A percentile compares a stretch with the other conserved stretches of the same genome.
phyloP scores from a whole-genome alignment of 306 rosid genomes.

The Leucaena leucocephala region DNA sequence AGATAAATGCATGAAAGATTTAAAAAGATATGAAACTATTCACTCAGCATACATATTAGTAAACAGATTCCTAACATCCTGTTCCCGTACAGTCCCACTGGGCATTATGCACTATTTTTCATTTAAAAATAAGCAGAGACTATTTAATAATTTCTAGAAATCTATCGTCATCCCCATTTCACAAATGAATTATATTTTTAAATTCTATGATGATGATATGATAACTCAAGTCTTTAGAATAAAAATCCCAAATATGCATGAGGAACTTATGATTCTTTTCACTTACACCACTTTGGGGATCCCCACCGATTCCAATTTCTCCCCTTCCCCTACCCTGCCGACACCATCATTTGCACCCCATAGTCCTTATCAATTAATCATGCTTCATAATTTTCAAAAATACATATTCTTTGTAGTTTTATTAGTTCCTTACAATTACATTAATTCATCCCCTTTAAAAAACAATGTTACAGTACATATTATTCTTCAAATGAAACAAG shows the following conservation, averaged over 20 bases:
- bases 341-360: not conserved
- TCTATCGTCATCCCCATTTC: constrained; percentile 5
- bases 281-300: constrained; percentile 1
- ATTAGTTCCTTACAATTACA: constrained; percentile 21
- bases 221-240: not conserved
- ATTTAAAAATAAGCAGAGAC: constrained; percentile 10
- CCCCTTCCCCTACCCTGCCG: not conserved
- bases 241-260: constrained; percentile 13
- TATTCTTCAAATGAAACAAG: not conserved
- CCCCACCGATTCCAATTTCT: constrained; percentile 2
- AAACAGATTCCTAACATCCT: constrained; percentile 1
- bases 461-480: not conserved
- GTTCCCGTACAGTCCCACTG: not conserved
- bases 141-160: constrained; percentile 25
- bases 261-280: not conserved
- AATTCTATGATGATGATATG: constrained; percentile 1
- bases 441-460: constrained; percentile 1
- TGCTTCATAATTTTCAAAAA: constrained; percentile 11
- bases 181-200: not conserved
- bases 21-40: constrained; percentile 10
- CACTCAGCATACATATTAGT: not conserved
- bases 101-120: constrained; percentile 20
- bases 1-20: constrained; percentile 2
- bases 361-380: not conserved
- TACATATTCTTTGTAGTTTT: constrained; percentile 3